Evolutionary conservation across 257 asterid genomes (phyloP).

Genomic region (Petrea volubilis): DNA sequence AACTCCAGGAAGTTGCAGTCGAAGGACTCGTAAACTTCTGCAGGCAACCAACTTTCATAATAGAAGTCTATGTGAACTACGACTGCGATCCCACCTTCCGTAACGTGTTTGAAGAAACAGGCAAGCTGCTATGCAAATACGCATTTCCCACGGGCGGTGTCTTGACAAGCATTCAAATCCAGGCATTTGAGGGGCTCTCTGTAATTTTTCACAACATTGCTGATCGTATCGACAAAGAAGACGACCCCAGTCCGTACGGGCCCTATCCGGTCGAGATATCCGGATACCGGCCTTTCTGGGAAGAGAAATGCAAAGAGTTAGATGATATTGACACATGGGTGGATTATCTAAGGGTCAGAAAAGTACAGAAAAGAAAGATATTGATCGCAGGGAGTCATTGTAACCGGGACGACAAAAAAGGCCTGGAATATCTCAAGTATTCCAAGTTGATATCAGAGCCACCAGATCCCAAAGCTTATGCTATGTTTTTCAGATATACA

Average conservation of each 20-base stretch:
- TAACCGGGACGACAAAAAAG: slow-evolving; percentile 76
- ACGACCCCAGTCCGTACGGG: slow-evolving; percentile 57
- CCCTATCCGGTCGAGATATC: slow-evolving; percentile 74
- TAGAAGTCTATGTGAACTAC: slow-evolving; percentile 75
- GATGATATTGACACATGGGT: slow-evolving; percentile 63
- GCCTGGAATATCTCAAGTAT: slow-evolving; percentile 69
- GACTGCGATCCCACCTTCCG: slow-evolving; percentile 78
- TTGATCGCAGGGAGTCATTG: slow-evolving; percentile 80
- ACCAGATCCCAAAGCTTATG: slow-evolving; percentile 77
- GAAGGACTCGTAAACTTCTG: slow-evolving; percentile 87
- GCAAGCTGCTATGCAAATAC: slow-evolving; percentile 73
- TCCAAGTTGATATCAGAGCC: slow-evolving; percentile 63
- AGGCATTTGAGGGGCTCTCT: slow-evolving; percentile 82
- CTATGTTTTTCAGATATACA: slow-evolving; percentile 65
- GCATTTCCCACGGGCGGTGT: slow-evolving; percentile 72
- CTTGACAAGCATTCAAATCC: slow-evolving; percentile 68
- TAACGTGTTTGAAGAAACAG: slow-evolving; percentile 80
- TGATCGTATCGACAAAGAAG: slow-evolving; percentile 74
- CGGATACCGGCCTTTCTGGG: slow-evolving; percentile 79
- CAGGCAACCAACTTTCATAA: slow-evolving; percentile 70
- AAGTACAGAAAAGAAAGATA: slow-evolving; percentile 77
- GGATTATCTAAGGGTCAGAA: slow-evolving; percentile 59
- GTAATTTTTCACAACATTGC: slow-evolving; percentile 79
- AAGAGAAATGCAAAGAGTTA: slow-evolving; percentile 54
- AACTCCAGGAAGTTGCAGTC: slow-evolving; percentile 80